Base-by-base conservation (phyloP, 106 monocot genomes). In the Acanthochlamys bracteata region DNA sequence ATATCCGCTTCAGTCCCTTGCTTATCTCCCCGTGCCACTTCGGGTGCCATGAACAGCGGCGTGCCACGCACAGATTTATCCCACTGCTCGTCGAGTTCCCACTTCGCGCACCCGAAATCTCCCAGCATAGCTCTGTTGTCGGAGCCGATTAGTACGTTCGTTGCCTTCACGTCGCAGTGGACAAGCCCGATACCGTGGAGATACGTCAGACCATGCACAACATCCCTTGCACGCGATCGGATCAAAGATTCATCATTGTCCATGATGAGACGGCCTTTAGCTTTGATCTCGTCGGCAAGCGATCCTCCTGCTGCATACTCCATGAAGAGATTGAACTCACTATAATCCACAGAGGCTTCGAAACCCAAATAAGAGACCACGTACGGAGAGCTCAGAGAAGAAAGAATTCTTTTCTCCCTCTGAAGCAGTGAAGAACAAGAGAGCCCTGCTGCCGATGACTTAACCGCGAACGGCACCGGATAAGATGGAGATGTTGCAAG, bases 141-240 rank as follows among this genome's bases (percentile, higher is more conserved):
- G 21, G 73, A 42, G 16, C 77, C 80, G 55, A 93, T 66, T 51
- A 93, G 69, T 11, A 89, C 76, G 69, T 93, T 89, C 46, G 56
- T 55, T 26, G 68, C 68, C 71, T 93, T 93, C 64, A 93, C 43
- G 62, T 89, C 93, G 66, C 93, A 79, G 67, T 93, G 88, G 11
- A 60, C 82, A 66, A 93, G n/a, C 17, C 81, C 73, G 2, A 46
- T 14, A 14, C 72, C 60, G 66, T 93, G 93, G 49, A 93, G 72
- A 65, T 88, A 65, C 12, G 62, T 51, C 14, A 93, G 75, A 2
- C 77, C 93, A 53, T 40, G 15, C 59, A 83, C 65, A 25, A 93
- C 70, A 10, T 69, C 84, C 14, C 67, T 27, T 2, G 76, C n/a
- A 40, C 69, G 69, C 4, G 20, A 41, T 11, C 79, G 61, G 45